Evolutionary conservation across 208 protist genomes (phyloP), one percentile per base, ranked within the genome.

Genomic region (Leishmania martiniquensis): DNA sequence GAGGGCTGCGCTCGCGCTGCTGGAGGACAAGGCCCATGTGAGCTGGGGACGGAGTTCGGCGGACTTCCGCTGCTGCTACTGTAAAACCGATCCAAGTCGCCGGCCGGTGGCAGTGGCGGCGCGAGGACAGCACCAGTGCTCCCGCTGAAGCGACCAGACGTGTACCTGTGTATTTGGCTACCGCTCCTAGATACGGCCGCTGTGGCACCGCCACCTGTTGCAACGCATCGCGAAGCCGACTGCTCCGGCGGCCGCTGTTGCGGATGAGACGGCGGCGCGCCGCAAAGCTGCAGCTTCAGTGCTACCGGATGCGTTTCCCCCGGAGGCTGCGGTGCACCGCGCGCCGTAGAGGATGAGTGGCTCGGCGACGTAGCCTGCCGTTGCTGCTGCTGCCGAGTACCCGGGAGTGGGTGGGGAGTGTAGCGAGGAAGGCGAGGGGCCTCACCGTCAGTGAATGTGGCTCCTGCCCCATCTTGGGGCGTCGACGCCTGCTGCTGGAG

Each of bases 61-160:
- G 34, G 45, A 20, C 29, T 71, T 15, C 63, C 39, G 63, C 49
- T n/a, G 74, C 49, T 29, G 62, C 60, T 63, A 45, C 15, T 29
- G 44, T 0, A 22, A 32, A 34, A 3, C 63, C 44, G 34, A 2
- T 2, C 32, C 69, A 47, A 5, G 39, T 47, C 39, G 39, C 42
- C n/a, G 12, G 25, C 34, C 10, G 39, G n/a, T 29, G 70, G 44
- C 15, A 54, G 45, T 39, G 63, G 49, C 63, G 39, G 63, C 49
- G 65, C 10, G 45, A 25, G 4, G 37, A 52, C 66, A 17, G 65
- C 51, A 2, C 22, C 22, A 25, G 73, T 77, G 72, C 74, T 75
- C 78, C 75, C 75, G 66, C 78, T 69, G 57, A 74, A 77, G 45
- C 78, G 72, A 25, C 45, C 78, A 29, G 78, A 75, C 17, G 66